Percentiles rank a stretch among this genome's conserved stretches.
phyloP scores from a whole-genome alignment of 2,329 filamentous ascomycete species.

The Penicillium oxalicum region DNA sequence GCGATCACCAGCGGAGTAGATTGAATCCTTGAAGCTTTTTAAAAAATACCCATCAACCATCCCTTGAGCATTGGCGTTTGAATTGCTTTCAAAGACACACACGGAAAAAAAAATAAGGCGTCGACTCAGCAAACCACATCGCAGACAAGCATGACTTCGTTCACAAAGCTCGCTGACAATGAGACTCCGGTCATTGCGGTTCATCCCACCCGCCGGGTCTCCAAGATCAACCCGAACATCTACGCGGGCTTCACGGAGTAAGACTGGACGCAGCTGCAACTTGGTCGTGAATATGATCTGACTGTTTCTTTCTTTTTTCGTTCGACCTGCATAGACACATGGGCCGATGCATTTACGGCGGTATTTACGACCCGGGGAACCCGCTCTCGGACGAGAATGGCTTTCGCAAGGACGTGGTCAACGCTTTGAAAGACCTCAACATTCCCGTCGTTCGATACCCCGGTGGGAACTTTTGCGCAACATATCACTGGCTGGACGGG shows the following conservation, averaged over 20 bases:
- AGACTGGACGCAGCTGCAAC: conserved; percentile 23
- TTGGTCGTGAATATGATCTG: too few relatives aligned
- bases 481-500: conserved; percentile 80
- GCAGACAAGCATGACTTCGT: conserved; percentile 58
- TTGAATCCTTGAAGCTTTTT: too few relatives aligned
- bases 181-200: conserved; percentile 61
- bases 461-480: conserved; percentile 77
- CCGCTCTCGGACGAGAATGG: conserved; percentile 66
- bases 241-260: conserved; percentile 83
- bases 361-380: conserved; percentile 73
- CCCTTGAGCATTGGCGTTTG: too few relatives aligned
- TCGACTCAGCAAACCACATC: too few relatives aligned
- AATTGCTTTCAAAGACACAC: too few relatives aligned
- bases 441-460: conserved; percentile 75
- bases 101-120: too few relatives aligned
- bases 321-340: conserved; percentile 57
- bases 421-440: conserved; percentile 65
- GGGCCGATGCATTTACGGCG: conserved; percentile 82
- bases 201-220: conserved; percentile 58
- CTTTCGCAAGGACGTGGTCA: conserved; percentile 73
- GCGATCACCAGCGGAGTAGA: too few relatives aligned
- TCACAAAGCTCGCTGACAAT: conserved; percentile 59
- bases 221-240: conserved; percentile 71
- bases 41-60: too few relatives aligned
- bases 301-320: too few relatives aligned